Conservation (phyloP, 2,329 filamentous ascomycete species). For the Ophiostoma himal-ulmi region DNA sequence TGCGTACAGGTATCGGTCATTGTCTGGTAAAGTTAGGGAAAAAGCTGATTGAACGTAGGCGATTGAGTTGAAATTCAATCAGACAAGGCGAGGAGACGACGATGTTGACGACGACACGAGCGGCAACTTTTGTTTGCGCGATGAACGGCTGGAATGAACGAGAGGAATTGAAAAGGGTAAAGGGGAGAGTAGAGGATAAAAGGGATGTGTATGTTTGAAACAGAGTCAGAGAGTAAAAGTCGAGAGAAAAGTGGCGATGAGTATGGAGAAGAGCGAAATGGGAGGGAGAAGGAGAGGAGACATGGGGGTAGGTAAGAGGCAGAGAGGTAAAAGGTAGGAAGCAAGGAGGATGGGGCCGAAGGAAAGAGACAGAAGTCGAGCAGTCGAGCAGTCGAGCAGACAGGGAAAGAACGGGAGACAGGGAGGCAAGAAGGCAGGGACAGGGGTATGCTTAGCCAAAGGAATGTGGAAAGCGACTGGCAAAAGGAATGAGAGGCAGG, state of each 20-base stretch:
- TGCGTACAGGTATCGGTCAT: conserved; percentile 1
- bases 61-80: background rate
- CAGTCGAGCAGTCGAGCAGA: conserved; percentile 3
- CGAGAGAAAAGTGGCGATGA: background rate
- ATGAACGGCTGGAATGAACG: background rate
- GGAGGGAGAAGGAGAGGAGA: conserved; percentile 2
- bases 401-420: conserved; percentile 11
- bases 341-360: conserved; percentile 8
- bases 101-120: background rate
- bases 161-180: background rate
- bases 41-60: background rate
- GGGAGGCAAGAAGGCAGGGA: conserved; percentile 9
- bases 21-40: background rate
- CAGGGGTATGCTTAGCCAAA: background rate
- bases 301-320: background rate
- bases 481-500: background rate
- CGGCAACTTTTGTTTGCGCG: background rate
- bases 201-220: background rate
- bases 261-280: background rate
- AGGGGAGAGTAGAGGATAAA: background rate
- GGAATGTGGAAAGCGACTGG: background rate
- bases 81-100: background rate
- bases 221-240: background rate
- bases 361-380: conserved; percentile 4
- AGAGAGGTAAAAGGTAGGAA: background rate